These are phyloP conservation scores for Bothriochloa decipiens DNA, from an alignment of 176 grass and related monocot genomes.

Conservation along the genomic window DNA sequence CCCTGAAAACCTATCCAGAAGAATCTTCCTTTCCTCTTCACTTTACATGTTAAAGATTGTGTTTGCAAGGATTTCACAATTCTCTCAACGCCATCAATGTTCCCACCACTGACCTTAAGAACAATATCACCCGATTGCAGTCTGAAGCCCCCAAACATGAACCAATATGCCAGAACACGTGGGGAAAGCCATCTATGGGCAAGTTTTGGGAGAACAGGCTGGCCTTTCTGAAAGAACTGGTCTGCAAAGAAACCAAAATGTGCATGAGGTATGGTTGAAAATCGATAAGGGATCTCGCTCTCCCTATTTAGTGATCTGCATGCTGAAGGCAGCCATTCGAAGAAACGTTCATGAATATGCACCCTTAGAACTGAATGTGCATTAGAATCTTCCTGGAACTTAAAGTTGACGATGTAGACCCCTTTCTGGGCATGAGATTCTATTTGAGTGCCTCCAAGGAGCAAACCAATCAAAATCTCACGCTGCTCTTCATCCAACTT, in stretches of 20 bases:
- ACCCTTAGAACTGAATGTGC: conserved; percentile 70
- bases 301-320: conserved; percentile 63
- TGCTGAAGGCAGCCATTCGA: conserved; percentile 75
- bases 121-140: conserved; percentile 82
- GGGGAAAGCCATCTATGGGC: conserved; percentile 87
- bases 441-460: conserved; percentile 80
- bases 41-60: conserved; percentile 67
- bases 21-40: conserved; percentile 83
- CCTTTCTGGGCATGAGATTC: conserved; percentile 65
- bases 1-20: conserved; percentile 92
- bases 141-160: conserved; percentile 90
- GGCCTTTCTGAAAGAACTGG: conserved; percentile 74
- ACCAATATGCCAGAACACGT: conserved; percentile 93
- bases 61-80: conserved; percentile 63
- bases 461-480: conserved; percentile 90
- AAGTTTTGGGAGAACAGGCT: conserved; percentile 73
- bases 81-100: conserved; percentile 65
- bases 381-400: conserved; percentile 67
- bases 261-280: conserved; percentile 75
- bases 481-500: conserved; percentile 84
- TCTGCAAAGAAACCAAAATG: conserved; percentile 87
- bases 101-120: conserved; percentile 71
- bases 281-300: conserved; percentile 64
- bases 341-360: conserved; percentile 87
- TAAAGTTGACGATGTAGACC: conserved; percentile 66